A percentile compares a stretch with the other conserved stretches of the same genome.
phyloP scores from a whole-genome alignment of 495 filamentous ascomycete species.

The Aspergillus heteromorphus region DNA sequence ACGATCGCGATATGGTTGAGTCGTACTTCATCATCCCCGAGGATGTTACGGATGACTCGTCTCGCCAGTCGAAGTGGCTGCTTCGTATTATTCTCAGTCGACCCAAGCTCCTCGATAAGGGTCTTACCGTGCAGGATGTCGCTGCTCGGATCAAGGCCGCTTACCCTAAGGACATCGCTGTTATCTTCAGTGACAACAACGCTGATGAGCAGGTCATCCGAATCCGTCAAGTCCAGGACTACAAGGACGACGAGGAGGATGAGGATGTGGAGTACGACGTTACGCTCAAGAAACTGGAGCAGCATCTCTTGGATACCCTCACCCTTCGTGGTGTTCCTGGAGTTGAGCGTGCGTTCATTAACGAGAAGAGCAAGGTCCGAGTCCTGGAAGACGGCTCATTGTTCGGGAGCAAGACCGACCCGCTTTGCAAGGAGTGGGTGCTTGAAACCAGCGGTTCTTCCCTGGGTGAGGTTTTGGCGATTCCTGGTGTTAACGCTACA shows the following conservation, averaged over 20 bases:
- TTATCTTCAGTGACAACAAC: conserved; percentile 98
- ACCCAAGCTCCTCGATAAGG: conserved; percentile 91
- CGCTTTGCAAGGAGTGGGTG: conserved; percentile 82
- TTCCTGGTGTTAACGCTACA: conserved; percentile 84
- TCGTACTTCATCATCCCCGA: conserved; percentile 96
- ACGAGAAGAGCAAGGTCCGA: conserved; percentile 63
- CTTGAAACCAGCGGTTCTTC: conserved; percentile 89
- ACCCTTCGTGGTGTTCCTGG: conserved; percentile 85
- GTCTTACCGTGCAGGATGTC: conserved; percentile 85
- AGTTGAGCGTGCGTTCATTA: conserved; percentile 88
- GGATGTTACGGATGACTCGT: conserved; percentile 62
- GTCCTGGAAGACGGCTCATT: conserved; percentile 62
- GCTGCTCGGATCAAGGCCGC: conserved; percentile 81
- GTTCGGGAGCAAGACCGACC: conserved; percentile 60
- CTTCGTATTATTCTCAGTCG: conserved; percentile 91
- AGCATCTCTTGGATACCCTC: conserved; percentile 82
- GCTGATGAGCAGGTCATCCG: conserved; percentile 93
- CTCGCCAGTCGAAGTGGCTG: conserved; percentile 86
- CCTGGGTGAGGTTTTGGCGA: conserved; percentile 71
- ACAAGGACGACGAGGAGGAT: conserved; percentile 71
- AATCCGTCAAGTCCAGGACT: conserved; percentile 70
- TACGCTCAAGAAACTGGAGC: conserved; percentile 82
- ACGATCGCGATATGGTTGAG: conserved; percentile 89
- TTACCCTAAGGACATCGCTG: conserved; percentile 79
- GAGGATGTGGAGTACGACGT: conserved; percentile 81